Evolutionary conservation across 352 stramenopile genomes (phyloP).

Genomic region (Globisporangium uncinulatum): DNA sequence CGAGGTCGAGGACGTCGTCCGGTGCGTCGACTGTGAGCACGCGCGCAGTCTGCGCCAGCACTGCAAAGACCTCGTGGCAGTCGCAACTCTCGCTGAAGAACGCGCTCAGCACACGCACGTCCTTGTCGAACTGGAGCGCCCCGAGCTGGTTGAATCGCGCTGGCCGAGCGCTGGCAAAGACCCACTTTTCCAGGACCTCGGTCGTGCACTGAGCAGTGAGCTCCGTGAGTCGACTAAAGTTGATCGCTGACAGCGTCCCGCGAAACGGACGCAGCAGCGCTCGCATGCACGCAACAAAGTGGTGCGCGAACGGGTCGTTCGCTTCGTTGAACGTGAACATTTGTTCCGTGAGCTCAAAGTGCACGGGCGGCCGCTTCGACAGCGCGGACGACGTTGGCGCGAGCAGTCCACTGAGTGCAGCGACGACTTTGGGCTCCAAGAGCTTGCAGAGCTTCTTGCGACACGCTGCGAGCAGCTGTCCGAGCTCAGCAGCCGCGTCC

Average conservation of each 20-base stretch:
- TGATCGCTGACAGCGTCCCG: conserved; percentile 44
- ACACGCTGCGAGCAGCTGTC: conserved; percentile 56
- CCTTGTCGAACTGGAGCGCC: conserved; percentile 84
- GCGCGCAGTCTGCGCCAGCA: conserved; percentile 56
- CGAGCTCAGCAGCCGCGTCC: conserved; percentile 61
- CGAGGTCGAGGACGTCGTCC: conserved; percentile 72
- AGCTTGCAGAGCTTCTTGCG: conserved; percentile 76
- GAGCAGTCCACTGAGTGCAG: conserved; percentile 45
- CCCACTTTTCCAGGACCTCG: conserved; percentile 61
- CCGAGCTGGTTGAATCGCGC: conserved; percentile 76
- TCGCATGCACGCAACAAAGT: conserved; percentile 59
- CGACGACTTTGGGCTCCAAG: conserved; percentile 66
- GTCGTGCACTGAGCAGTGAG: conserved; percentile 31
- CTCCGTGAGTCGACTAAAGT: conserved; percentile 53
- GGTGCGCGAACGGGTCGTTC: conserved; percentile 81
- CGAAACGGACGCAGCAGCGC: conserved; percentile 49
- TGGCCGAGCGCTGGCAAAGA: conserved; percentile 26
- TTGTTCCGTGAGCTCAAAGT: conserved; percentile 80
- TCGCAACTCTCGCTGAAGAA: conserved; percentile 60
- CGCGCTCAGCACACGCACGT: conserved; percentile 60
- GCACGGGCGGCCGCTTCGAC: conserved; percentile 32
- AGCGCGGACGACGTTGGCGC: conserved; percentile 29
- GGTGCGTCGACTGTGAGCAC: conserved; percentile 73
- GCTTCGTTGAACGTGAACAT: conserved; percentile 86
- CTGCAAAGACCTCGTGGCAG: conserved; percentile 48